A percentile compares a stretch with the other conserved stretches of the same genome.
phyloP scores from a whole-genome alignment of 176 grass and related monocot genomes.

The Neostapfia colusana region DNA sequence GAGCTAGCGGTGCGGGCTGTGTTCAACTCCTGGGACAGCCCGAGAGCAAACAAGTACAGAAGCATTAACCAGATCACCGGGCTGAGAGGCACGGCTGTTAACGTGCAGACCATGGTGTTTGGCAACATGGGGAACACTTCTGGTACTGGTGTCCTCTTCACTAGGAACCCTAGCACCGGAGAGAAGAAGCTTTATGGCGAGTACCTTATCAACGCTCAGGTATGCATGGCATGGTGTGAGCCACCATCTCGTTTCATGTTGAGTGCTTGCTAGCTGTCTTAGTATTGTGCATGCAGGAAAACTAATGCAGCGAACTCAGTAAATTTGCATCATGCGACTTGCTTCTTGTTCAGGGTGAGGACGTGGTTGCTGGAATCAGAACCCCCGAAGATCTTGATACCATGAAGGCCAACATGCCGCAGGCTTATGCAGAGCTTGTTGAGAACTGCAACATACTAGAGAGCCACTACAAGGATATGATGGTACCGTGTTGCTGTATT shows the following conservation, averaged over 20 bases:
- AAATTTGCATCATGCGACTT: neutral
- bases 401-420: slow-evolving; percentile 70
- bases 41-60: slow-evolving; percentile 84
- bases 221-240: neutral
- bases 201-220: slow-evolving; percentile 93
- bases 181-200: slow-evolving; percentile 98
- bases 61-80: slow-evolving; percentile 91
- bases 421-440: slow-evolving; percentile 79
- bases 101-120: slow-evolving; percentile 97
- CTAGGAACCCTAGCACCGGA: slow-evolving; percentile 87
- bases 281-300: neutral
- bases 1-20: slow-evolving; percentile 71
- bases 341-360: slow-evolving; percentile 68
- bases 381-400: slow-evolving; percentile 79
- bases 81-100: slow-evolving; percentile 82
- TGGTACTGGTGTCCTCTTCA: slow-evolving; percentile 96
- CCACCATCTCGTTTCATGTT: slow-evolving; percentile 5
- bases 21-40: slow-evolving; percentile 95
- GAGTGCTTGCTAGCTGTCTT: neutral
- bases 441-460: slow-evolving; percentile 94
- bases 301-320: neutral
- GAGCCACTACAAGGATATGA: slow-evolving; percentile 96
- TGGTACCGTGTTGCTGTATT: slow-evolving; percentile 52
- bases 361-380: slow-evolving; percentile 97
- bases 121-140: slow-evolving; percentile 98